These are phyloP conservation scores for Saccharomycopsis hybrid DNA, from an alignment of 1,139 yeast species.

Conservation along the genomic window DNA sequence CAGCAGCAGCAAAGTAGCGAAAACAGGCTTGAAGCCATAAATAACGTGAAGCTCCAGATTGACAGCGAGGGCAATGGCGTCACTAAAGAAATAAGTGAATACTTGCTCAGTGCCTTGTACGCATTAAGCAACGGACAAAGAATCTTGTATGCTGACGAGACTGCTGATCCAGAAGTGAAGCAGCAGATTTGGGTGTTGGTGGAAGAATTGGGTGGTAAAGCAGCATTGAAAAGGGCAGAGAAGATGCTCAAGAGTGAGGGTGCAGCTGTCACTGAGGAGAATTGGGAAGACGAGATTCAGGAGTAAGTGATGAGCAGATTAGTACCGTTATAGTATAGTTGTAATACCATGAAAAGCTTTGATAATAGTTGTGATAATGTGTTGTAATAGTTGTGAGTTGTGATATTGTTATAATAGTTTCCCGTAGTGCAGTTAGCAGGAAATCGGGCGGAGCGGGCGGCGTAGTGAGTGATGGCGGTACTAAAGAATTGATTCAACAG, in stretches of 20 bases:
- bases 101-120: slow-evolving; percentile 5
- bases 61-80: slow-evolving; percentile 22
- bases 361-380: slow-evolving; percentile 1
- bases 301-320: neutral
- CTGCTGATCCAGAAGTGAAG: slow-evolving; percentile 27
- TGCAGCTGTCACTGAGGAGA: slow-evolving; percentile 38
- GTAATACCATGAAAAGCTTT: neutral
- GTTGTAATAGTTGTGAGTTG: neutral
- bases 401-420: neutral
- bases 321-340: neutral
- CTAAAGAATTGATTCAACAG: too few relatives aligned
- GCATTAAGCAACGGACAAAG: slow-evolving; percentile 12
- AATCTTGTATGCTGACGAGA: slow-evolving; percentile 25
- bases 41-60: slow-evolving; percentile 22
- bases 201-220: slow-evolving; percentile 53
- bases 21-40: slow-evolving; percentile 22
- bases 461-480: too few relatives aligned
- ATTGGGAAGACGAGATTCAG: slow-evolving; percentile 37
- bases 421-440: too few relatives aligned
- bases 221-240: slow-evolving; percentile 30
- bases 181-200: slow-evolving; percentile 44
- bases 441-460: too few relatives aligned
- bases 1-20: neutral
- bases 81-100: slow-evolving; percentile 12
- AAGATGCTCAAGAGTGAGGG: slow-evolving; percentile 39